Evolutionary conservation across 768 basidiomycete genomes (phyloP), one percentile per base, ranked within the genome.

Genomic region (Tephrocybe rancida): DNA sequence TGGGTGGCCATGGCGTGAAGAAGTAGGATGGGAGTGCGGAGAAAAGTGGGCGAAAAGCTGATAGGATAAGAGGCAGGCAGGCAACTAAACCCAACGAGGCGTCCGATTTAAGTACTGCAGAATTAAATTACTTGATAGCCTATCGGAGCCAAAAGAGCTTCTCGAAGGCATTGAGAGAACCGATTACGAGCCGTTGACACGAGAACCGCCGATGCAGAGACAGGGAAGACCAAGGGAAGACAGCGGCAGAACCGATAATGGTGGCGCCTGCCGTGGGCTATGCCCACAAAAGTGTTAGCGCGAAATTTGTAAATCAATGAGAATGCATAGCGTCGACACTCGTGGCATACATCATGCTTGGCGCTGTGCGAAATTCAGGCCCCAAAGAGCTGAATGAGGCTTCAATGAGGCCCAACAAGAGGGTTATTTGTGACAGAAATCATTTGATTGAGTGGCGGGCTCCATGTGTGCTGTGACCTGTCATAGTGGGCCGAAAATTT

Each of bases 1-100:
- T 16, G 44, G 16, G 50, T 19, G 4, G 62, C 54, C 62, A 61
- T 61, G 27, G 44, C 9, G n/a, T 10, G 5, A 18, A 5, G n/a
- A 10, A 18, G 37, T 16, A 38, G 9, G 11, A 18, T 7, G 5
- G n/a, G 16, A 38, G 5, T 5, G 37, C 8, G 21, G 3, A 19
- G 21, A n/a, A 21, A 19, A 19, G 18, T 41, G 39, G 39, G 39
- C 35, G 30, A 37, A 41, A 6, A 41, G 19, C 6, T 32, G 7
- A 21, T 19, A 41, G 6, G 39, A 22, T 21, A 22, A 41, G 8
- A 41, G 19, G 6, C 7, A 22, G n/a, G n/a, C n/a, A n/a, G n/a
- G n/a, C n/a, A n/a, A n/a, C n/a, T n/a, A n/a, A n/a, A n/a, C n/a
- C n/a, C n/a, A 22, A 19, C 21, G 9, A 41, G 39, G 39, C n/a